Evolutionary conservation across 2,329 filamentous ascomycete genomes (phyloP).

Genomic region (Elsinoe ampelina): DNA sequence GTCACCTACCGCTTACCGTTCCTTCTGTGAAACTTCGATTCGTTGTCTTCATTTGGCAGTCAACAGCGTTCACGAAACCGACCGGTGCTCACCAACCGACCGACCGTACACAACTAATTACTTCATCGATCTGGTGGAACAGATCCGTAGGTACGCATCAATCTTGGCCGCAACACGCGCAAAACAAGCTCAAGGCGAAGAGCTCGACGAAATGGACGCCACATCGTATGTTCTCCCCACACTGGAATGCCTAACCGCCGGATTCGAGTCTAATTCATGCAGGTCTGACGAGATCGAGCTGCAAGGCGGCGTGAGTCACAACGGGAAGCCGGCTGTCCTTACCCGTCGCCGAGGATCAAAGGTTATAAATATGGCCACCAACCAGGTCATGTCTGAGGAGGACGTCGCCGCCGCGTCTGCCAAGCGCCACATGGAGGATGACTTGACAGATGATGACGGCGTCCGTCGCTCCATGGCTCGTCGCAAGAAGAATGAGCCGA

Average conservation of each 20-base stretch:
- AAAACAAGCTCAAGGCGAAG: slow-evolving; percentile 49
- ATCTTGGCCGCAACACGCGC: slow-evolving; percentile 70
- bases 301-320: slow-evolving; percentile 70
- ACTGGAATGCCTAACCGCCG: neutral
- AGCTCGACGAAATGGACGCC: slow-evolving; percentile 43
- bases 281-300: slow-evolving; percentile 68
- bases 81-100: slow-evolving; percentile 75
- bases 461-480: slow-evolving; percentile 90
- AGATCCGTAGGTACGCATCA: slow-evolving; percentile 74
- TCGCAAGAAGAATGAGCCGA: slow-evolving; percentile 75
- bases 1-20: slow-evolving; percentile 67
- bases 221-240: slow-evolving; percentile 34
- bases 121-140: slow-evolving; percentile 86
- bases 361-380: slow-evolving; percentile 59
- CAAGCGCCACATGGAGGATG: slow-evolving; percentile 49
- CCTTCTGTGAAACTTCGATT: slow-evolving; percentile 85
- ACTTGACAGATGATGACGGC: slow-evolving; percentile 68
- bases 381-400: slow-evolving; percentile 36
- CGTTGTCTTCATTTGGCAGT: slow-evolving; percentile 84
- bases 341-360: slow-evolving; percentile 75
- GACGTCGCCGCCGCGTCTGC: slow-evolving; percentile 44
- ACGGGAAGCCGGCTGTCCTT: slow-evolving; percentile 74
- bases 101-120: slow-evolving; percentile 92
- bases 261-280: slow-evolving; percentile 15
- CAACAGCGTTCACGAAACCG: slow-evolving; percentile 73